These are phyloP conservation scores for Paraphoma sp. DNA, from an alignment of 2,329 filamentous ascomycete genomes.

Conservation along the genomic window DNA sequence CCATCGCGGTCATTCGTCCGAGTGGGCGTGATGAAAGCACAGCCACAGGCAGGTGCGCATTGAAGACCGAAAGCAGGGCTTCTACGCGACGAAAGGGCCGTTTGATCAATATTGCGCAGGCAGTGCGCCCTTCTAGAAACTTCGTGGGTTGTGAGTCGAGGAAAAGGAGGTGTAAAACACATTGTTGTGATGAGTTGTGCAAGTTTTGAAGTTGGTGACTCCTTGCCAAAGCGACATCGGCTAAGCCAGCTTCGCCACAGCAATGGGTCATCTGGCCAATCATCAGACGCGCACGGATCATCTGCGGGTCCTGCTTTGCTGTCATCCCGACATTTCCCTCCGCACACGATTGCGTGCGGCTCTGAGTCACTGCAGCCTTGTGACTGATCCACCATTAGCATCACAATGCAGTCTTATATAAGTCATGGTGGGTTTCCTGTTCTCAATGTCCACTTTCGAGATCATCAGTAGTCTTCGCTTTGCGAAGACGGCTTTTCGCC, in stretches of 20 bases:
- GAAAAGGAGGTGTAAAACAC: conserved; percentile 21
- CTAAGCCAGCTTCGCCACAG: conserved; percentile 27
- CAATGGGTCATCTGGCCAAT: conserved; percentile 31
- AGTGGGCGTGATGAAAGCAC: not conserved
- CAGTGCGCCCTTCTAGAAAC: conserved; percentile 10
- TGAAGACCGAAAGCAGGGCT: not conserved
- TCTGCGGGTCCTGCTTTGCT: conserved; percentile 22
- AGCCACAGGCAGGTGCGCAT: not conserved
- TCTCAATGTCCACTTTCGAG: conserved; percentile 18
- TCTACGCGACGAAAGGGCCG: not conserved
- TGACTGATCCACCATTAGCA: conserved; percentile 35
- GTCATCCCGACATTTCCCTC: conserved; percentile 21
- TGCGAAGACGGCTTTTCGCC: conserved; percentile 37
- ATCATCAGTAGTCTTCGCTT: conserved; percentile 36
- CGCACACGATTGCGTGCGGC: conserved; percentile 37
- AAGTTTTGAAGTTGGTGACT: conserved; percentile 30
- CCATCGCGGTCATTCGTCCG: not conserved
- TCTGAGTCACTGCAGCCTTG: conserved; percentile 47
- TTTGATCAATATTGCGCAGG: not conserved
- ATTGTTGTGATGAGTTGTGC: conserved; percentile 22
- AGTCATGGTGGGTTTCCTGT: conserved; percentile 23
- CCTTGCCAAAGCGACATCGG: conserved; percentile 30
- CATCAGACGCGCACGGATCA: conserved; percentile 29
- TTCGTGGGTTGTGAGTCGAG: conserved; percentile 15
- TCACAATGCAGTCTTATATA: conserved; percentile 33